Conservation (phyloP, 208 protist genomes). For the Phytomonas francai region DNA sequence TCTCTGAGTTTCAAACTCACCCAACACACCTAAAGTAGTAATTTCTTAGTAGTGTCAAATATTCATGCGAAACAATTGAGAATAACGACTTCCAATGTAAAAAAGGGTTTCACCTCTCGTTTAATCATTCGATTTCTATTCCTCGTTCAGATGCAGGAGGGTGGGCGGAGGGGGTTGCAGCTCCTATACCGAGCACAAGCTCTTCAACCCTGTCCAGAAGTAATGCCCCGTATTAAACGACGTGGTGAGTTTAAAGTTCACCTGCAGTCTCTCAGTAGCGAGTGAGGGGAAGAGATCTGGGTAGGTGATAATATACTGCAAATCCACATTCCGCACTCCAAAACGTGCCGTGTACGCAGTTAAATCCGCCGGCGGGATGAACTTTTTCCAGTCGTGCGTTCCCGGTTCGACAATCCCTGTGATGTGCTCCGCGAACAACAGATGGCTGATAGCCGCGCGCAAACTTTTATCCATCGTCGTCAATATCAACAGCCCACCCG, state of each 20-base stretch:
- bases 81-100: neutral
- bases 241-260: constrained; percentile 55
- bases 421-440: constrained; percentile 83
- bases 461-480: constrained; percentile 91
- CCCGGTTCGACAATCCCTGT: constrained; percentile 72
- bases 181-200: neutral
- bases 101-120: neutral
- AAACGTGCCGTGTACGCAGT: constrained; percentile 32
- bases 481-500: constrained; percentile 82
- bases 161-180: neutral
- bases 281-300: constrained; percentile 53
- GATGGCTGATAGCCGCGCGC: constrained; percentile 61
- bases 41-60: neutral
- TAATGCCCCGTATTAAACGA: constrained; percentile 73
- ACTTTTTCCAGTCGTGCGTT: constrained; percentile 91
- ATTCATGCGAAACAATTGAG: constrained; percentile 4
- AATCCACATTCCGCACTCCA: constrained; percentile 51
- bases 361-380: constrained; percentile 76
- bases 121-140: neutral
- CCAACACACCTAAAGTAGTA: neutral
- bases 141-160: neutral
- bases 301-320: constrained; percentile 62
- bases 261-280: constrained; percentile 44
- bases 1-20: neutral
- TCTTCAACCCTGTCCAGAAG: constrained; percentile 72